Conservation (phyloP, 306 rosid genomes). For the Cucumis hystrix region DNA sequence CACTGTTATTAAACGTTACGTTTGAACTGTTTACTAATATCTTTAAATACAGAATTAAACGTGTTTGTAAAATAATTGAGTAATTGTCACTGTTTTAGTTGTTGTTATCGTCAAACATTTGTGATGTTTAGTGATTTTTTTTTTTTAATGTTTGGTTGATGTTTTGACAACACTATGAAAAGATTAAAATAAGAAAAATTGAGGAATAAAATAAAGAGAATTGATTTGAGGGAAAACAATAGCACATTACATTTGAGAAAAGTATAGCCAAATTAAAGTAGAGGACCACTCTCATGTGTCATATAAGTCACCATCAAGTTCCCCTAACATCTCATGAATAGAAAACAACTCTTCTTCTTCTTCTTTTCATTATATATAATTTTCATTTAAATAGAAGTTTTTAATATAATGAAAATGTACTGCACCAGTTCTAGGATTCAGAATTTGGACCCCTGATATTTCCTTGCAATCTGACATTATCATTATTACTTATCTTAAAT, state of each 20-base stretch:
- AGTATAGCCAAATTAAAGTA: neutral
- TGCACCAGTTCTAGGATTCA: no score
- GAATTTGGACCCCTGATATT: no score
- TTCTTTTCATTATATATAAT: no score
- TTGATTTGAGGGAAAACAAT: neutral
- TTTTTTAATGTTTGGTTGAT: neutral
- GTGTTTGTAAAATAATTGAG: neutral
- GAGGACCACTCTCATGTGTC: neutral
- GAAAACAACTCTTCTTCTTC: no score
- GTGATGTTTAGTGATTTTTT: neutral
- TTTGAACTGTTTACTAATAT: no score
- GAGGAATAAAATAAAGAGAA: neutral
- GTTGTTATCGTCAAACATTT: neutral
- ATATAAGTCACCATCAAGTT: neutral
- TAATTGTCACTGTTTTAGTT: neutral
- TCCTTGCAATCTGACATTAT: no score
- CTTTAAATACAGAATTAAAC: no score
- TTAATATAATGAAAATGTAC: no score
- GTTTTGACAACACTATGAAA: neutral
- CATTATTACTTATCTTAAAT: no score
- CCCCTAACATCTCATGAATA: neutral
- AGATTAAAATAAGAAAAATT: neutral
- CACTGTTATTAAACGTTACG: no score
- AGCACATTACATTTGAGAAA: neutral
- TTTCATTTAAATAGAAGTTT: no score